Conservation (phyloP, 495 filamentous ascomycete species). For the Zalerion maritima region DNA sequence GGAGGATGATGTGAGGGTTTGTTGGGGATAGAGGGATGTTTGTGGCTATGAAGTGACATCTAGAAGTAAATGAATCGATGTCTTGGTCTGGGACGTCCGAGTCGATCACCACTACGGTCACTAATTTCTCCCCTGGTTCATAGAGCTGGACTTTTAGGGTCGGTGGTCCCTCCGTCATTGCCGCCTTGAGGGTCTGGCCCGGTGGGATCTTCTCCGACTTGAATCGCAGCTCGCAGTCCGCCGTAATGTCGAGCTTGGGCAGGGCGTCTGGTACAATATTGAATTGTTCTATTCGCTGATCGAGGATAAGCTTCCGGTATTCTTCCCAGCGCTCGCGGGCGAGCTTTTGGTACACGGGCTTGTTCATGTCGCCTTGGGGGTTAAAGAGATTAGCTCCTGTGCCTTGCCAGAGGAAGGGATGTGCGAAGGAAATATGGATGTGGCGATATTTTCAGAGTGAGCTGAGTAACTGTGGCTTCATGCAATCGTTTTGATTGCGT, state of each 20-base stretch:
- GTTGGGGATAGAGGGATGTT: constrained; percentile 40
- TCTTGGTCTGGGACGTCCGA: constrained; percentile 75
- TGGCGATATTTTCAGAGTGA: too few relatives aligned
- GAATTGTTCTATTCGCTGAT: constrained; percentile 82
- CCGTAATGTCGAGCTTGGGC: constrained; percentile 60
- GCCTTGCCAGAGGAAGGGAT: neutral
- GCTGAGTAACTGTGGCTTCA: too few relatives aligned
- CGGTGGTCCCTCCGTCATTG: constrained; percentile 50
- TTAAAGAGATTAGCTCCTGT: constrained; percentile 11
- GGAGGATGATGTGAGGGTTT: too few relatives aligned
- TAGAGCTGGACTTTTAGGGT: constrained; percentile 75
- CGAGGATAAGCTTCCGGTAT: constrained; percentile 57
- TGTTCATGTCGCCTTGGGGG: constrained; percentile 82
- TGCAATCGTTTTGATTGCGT: too few relatives aligned
- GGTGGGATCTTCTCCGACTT: constrained; percentile 48
- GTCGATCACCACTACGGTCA: constrained; percentile 76
- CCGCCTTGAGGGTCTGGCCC: constrained; percentile 62
- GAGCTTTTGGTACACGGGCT: constrained; percentile 88
- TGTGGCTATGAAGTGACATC: constrained; percentile 71
- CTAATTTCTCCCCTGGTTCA: constrained; percentile 61
- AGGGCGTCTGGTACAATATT: constrained; percentile 88
- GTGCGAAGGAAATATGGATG: too few relatives aligned
- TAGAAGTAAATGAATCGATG: constrained; percentile 60
- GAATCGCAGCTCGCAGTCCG: constrained; percentile 71
- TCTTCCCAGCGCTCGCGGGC: constrained; percentile 77